Percentiles rank a stretch among this genome's conserved stretches.
These are phyloP conservation scores for Thalassia testudinum DNA, from an alignment of 116 monocot species.

Conservation along the genomic window DNA sequence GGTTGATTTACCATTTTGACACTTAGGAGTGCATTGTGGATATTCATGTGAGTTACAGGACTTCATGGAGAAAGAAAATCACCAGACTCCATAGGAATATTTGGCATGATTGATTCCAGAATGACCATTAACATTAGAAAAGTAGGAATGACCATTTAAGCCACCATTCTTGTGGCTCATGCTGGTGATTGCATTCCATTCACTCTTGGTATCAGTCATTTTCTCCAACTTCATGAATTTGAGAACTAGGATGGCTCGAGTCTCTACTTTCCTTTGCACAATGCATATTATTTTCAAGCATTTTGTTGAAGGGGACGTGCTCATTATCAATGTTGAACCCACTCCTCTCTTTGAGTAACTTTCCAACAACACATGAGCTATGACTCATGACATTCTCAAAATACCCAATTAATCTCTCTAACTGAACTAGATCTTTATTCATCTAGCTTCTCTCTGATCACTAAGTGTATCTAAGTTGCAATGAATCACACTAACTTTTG, in stretches of 20 bases:
- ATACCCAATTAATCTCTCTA: constrained; percentile 11
- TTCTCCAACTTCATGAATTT: no score
- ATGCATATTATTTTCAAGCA: no score
- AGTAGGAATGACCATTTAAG: no score
- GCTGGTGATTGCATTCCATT: no score
- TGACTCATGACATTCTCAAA: constrained; percentile 7
- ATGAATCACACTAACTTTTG: background rate
- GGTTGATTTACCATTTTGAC: constrained; percentile 28
- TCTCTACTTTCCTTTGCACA: no score
- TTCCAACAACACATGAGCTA: background rate
- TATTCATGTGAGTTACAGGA: constrained; percentile 23
- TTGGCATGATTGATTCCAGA: constrained; percentile 6
- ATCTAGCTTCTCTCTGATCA: constrained; percentile 3
- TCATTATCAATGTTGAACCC: no score
- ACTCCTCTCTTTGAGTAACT: no score
- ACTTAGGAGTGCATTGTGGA: constrained; percentile 8
- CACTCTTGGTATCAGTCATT: no score
- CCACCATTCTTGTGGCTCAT: no score
- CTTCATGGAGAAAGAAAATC: constrained; percentile 7
- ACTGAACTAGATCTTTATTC: constrained; percentile 11
- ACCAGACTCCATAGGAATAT: constrained; percentile 8
- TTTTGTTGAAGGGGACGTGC: no score
- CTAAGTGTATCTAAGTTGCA: constrained; percentile 1
- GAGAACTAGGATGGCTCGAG: no score
- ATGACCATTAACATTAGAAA: no score